A percentile compares a stretch with the other conserved stretches of the same genome.
Conservation (phyloP, 352 stramenopile genomes). For the Plasmopara halstedii region DNA sequence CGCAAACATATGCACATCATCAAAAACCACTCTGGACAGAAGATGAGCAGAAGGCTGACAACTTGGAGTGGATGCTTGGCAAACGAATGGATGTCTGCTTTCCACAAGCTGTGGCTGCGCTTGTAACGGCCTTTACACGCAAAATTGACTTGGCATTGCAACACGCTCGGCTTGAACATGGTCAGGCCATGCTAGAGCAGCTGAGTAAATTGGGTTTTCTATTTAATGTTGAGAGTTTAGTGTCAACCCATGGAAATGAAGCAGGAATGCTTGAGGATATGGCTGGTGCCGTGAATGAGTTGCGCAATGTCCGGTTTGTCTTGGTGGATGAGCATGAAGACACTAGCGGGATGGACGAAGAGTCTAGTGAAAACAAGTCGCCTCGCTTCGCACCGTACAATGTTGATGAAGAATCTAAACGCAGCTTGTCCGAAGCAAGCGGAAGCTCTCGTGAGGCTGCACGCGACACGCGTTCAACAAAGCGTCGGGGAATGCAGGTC, state of each 20-base stretch:
- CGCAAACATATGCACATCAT: slow-evolving; percentile 33
- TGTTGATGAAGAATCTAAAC: slow-evolving; percentile 66
- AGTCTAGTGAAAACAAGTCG: slow-evolving; percentile 27
- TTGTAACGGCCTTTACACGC: slow-evolving; percentile 76
- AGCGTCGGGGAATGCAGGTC: slow-evolving; percentile 13
- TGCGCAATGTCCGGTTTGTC: slow-evolving; percentile 73
- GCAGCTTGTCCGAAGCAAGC: slow-evolving; percentile 16
- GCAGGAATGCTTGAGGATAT: slow-evolving; percentile 85
- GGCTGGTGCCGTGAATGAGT: slow-evolving; percentile 71
- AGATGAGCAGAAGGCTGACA: slow-evolving; percentile 71
- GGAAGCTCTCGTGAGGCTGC: slow-evolving; percentile 8
- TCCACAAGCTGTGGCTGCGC: slow-evolving; percentile 59
- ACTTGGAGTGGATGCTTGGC: slow-evolving; percentile 66
- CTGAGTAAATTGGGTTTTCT: slow-evolving; percentile 75
- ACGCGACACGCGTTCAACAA: slow-evolving; percentile 7
- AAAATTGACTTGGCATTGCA: slow-evolving; percentile 76
- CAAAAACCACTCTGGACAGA: slow-evolving; percentile 77
- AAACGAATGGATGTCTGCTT: slow-evolving; percentile 85
- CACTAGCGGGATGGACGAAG: slow-evolving; percentile 23
- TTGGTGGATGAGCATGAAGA: slow-evolving; percentile 72
- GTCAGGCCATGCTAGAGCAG: slow-evolving; percentile 60
- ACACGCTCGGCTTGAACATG: slow-evolving; percentile 32
- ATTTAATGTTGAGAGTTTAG: slow-evolving; percentile 78
- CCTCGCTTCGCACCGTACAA: slow-evolving; percentile 52
- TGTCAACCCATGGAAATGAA: slow-evolving; percentile 84